phyloP scores from a whole-genome alignment of 1,139 yeast genomes.

The Debaryomyces robertsiae region DNA sequence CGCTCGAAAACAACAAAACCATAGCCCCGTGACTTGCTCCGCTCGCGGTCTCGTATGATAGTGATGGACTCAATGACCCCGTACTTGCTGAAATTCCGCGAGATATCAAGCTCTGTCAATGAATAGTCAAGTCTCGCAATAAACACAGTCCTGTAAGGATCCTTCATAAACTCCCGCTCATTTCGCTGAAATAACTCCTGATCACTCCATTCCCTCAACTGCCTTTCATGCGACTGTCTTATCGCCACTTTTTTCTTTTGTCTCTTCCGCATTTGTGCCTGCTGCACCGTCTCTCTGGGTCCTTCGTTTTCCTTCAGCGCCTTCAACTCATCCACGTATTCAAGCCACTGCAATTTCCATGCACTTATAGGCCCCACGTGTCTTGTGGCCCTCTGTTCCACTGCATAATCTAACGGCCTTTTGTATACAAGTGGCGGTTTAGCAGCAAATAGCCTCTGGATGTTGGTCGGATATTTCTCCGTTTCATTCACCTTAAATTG shows the following conservation, averaged over 20 bases:
- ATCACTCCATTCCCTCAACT: constrained; percentile 46
- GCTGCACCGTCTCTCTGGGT: constrained; percentile 28
- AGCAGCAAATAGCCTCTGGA: constrained; percentile 68
- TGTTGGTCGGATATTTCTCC: constrained; percentile 63
- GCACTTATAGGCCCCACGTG: constrained; percentile 54
- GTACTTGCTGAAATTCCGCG: constrained; percentile 59
- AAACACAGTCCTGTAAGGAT: constrained; percentile 79
- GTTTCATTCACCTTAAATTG: constrained; percentile 16
- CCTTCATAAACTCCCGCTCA: constrained; percentile 64
- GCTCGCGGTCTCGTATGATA: constrained; percentile 58
- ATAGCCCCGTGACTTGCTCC: constrained; percentile 72
- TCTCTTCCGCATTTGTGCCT: constrained; percentile 27
- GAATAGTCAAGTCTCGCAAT: constrained; percentile 70
- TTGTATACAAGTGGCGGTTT: constrained; percentile 64
- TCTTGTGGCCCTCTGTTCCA: constrained; percentile 52
- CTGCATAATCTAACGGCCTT: constrained; percentile 57
- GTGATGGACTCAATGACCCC: constrained; percentile 74
- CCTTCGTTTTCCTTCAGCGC: constrained; percentile 13
- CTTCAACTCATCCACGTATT: constrained; percentile 32
- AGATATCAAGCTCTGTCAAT: constrained; percentile 70
- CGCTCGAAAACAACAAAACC: constrained; percentile 77
- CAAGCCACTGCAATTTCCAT: constrained; percentile 34
- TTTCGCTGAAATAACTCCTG: constrained; percentile 51
- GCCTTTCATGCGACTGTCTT: constrained; percentile 33
- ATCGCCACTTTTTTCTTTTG: constrained; percentile 22